Conservation (phyloP, 306 rosid species). For the Glycine soja region DNA sequence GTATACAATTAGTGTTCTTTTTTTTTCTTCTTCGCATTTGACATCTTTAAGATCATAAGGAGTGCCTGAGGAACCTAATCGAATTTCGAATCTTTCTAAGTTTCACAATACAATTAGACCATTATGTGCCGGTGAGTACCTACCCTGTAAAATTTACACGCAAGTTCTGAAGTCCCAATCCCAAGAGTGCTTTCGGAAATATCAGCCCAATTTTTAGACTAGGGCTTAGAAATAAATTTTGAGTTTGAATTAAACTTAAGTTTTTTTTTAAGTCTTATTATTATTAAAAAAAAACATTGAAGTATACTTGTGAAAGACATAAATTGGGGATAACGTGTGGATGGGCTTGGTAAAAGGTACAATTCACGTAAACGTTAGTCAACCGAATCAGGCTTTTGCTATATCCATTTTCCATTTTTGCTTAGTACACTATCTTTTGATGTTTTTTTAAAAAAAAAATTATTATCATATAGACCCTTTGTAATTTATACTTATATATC, state of each 20-base stretch:
- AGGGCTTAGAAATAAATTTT: too few species aligned
- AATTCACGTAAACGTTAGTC: slow-evolving; percentile 5
- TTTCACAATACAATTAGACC: not conserved
- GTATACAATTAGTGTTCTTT: not conserved
- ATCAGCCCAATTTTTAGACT: not conserved
- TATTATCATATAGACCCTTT: too few species aligned
- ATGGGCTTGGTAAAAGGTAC: slow-evolving; percentile 1
- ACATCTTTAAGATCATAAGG: not conserved
- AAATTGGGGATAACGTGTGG: not conserved
- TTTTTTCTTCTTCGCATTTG: not conserved
- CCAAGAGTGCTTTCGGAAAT: not conserved
- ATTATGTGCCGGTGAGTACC: not conserved
- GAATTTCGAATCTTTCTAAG: not conserved
- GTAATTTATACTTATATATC: too few species aligned
- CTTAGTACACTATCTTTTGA: too few species aligned
- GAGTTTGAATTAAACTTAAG: too few species aligned
- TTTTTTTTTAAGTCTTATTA: too few species aligned
- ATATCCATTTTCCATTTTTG: too few species aligned
- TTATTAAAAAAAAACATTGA: not conserved
- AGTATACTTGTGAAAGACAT: not conserved
- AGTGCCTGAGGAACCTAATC: not conserved
- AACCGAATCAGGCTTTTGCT: not conserved
- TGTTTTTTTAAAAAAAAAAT: rapidly evolving
- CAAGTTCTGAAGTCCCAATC: not conserved
- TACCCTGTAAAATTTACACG: not conserved